A percentile compares a stretch with the other conserved stretches of the same genome.
Evolutionary conservation across 306 rosid genomes (phyloP).

Genomic region (Sesbania bispinosa): DNA sequence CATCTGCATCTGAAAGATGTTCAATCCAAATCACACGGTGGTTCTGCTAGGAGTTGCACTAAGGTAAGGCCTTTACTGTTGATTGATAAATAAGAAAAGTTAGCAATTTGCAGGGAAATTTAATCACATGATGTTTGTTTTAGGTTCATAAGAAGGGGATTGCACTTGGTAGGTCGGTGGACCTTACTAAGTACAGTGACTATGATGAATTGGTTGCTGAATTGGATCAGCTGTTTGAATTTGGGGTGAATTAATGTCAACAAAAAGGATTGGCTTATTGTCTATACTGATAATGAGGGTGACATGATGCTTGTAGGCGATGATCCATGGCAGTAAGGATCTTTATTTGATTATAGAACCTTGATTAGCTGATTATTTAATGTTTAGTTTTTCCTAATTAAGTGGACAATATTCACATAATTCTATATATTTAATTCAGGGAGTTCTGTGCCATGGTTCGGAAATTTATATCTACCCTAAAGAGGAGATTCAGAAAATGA

Average conservation of each 20-base stretch:
- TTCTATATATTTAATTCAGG: conserved; percentile 34
- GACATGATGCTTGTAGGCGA: conserved; percentile 99
- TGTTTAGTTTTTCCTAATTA: background rate
- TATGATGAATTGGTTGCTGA: conserved; percentile 68
- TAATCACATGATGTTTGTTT: conserved; percentile 21
- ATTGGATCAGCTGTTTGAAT: conserved; percentile 72
- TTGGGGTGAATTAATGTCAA: conserved; percentile 67
- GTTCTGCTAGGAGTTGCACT: conserved; percentile 84
- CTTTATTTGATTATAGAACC: background rate
- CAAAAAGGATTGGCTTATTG: conserved; percentile 74
- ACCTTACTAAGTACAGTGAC: conserved; percentile 71
- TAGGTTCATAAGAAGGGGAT: conserved; percentile 96
- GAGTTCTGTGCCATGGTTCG: conserved; percentile 91
- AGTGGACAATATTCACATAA: background rate
- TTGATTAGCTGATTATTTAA: background rate
- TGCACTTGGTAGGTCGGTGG: conserved; percentile 91
- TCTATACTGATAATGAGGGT: conserved; percentile 80
- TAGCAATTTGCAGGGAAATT: background rate
- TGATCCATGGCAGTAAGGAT: conserved; percentile 94
- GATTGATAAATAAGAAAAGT: background rate
- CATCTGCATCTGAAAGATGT: conserved; percentile 41
- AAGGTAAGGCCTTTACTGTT: conserved; percentile 43
- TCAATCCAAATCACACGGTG: conserved; percentile 48
- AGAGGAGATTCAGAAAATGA: conserved; percentile 94
- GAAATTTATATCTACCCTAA: conserved; percentile 76